Base-by-base conservation (phyloP, 2,329 filamentous ascomycete species). In the Camillea tinctor region DNA sequence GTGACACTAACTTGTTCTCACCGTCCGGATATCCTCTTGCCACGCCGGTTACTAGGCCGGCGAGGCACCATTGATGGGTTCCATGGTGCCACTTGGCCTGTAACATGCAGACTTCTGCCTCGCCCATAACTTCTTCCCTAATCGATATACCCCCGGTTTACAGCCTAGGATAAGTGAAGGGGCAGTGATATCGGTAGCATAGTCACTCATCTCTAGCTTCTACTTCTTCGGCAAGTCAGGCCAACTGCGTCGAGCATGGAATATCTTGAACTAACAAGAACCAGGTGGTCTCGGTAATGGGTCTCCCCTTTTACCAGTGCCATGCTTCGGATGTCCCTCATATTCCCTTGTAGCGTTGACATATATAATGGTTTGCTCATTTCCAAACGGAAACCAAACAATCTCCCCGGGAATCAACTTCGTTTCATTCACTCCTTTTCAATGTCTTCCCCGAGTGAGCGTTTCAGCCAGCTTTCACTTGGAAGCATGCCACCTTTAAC, bases 401-500 rank as follows among this genome's bases (percentile, higher is more conserved):
- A 59, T 60, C 57, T 59, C 60, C 54, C 36, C 52, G 56, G 55
- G 60, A 52, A 60, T 62, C 60, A 64, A 36, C 48, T 19, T 54
- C 51, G 60, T 64, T 63, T 64, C 63, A 64, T 62, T 59, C 55
- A 52, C 59, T 54, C 55, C 65, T 58, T 60, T 62, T 68, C 71
- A 63, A 77, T 78, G 73, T 73, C 71, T 62, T 69, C 72, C 54
- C 72, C 71, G 51, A 67, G 67, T 51, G 67, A 71, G 58, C 64
- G 65, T 57, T 72, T 81, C 65, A 75, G 74, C 67, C 71, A 72
- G 70, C 77, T 80, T 69, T 78, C 77, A 54, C 69, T 80, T 20
- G 73, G 71, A 62, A 73, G 68, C 61, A 79, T 79, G 74, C 69
- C 76, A 56, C 69, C 74, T 30, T 69, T 67, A 30, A 73, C 73